Base-by-base conservation (phyloP, 2,329 filamentous ascomycete species). In the Aspergillus sp. region DNA sequence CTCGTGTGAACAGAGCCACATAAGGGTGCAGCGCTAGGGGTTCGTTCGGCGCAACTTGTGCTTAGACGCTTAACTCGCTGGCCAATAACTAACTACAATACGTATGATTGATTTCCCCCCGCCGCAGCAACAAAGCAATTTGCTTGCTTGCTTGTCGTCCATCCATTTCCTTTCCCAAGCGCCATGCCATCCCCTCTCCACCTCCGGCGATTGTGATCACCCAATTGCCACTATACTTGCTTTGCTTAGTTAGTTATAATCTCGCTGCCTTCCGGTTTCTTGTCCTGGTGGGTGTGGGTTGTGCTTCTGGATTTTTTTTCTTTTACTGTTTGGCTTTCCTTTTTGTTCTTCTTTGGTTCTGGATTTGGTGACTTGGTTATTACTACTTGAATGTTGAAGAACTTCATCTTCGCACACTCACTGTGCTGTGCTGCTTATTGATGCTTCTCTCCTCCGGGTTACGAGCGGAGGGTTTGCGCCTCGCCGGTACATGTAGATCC, bases 1-100 rank as follows among this genome's bases (percentile, higher is more conserved):
- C 50, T 58, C 53, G 61, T 51, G 61, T 63, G 64, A 61, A 65
- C 30, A 30, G 49, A 36, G 30, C 47, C 58, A 57, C 59, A 56
- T n/a, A 23, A 47, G 36, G 48, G 57, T 62, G 63, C 61, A 63
- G 57, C 32, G 47, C 61, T 58, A 60, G 52, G 39, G 56, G 36
- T 25, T 36, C 39, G 47, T 53, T 59, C 50, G 58, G 63, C 60
- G 57, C 55, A 50, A 52, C 52, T 52, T 58, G 30, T 49, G 32
- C 56, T 39, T 41, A 57, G 43, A 51, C 38, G 38, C 47, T 41
- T 62, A 25, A 49, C 58, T 51, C 55, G 51, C 53, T 57, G 49
- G 39, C 63, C 61, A 36, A 36, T 36, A 15, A 36, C 32, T 36
- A 36, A 36, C 32, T 36, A 36, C 32, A 36, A 62, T 62, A 60